Evolutionary conservation across 2,329 filamentous ascomycete genomes (phyloP).

Genomic region (Chaetomiaceae sp.): DNA sequence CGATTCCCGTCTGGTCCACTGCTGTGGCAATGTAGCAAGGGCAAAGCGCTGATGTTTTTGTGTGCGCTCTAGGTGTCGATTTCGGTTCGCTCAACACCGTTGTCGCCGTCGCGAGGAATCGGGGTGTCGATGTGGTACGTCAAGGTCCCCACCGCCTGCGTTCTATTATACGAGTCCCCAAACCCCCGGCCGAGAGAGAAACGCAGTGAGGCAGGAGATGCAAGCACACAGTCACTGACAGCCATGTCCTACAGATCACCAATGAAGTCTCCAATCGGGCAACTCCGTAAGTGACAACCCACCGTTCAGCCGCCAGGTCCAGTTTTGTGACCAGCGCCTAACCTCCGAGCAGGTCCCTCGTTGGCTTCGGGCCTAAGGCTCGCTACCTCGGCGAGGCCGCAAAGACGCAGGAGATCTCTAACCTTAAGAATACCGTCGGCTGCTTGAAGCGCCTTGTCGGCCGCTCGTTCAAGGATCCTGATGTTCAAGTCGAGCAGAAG

Average conservation of each 20-base stretch:
- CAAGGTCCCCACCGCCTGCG: not conserved
- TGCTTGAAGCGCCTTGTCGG: conserved; percentile 90
- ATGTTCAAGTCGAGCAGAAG: conserved; percentile 88
- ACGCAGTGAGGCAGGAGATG: not conserved
- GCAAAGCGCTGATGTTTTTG: conserved; percentile 12
- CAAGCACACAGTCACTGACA: conserved; percentile 3
- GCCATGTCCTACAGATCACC: conserved; percentile 64
- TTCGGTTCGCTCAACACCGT: conserved; percentile 96
- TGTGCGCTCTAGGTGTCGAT: conserved; percentile 64
- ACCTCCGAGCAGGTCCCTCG: conserved; percentile 65
- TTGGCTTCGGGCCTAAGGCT: conserved; percentile 90
- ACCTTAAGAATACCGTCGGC: conserved; percentile 97
- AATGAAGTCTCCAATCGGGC: conserved; percentile 99
- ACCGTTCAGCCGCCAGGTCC: not conserved
- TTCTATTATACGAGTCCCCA: no score
- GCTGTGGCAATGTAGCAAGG: not conserved
- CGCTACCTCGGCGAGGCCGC: conserved; percentile 92
- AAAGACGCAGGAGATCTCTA: conserved; percentile 98
- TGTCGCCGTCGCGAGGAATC: conserved; percentile 94
- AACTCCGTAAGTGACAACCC: conserved; percentile 74
- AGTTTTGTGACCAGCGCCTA: conserved; percentile 18
- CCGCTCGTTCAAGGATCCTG: conserved; percentile 80
- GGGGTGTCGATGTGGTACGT: conserved; percentile 98
- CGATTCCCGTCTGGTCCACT: conserved; percentile 1
- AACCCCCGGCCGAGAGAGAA: no score